Base-by-base conservation (phyloP, 2,329 filamentous ascomycete species). In the Diaporthe caulivora region DNA sequence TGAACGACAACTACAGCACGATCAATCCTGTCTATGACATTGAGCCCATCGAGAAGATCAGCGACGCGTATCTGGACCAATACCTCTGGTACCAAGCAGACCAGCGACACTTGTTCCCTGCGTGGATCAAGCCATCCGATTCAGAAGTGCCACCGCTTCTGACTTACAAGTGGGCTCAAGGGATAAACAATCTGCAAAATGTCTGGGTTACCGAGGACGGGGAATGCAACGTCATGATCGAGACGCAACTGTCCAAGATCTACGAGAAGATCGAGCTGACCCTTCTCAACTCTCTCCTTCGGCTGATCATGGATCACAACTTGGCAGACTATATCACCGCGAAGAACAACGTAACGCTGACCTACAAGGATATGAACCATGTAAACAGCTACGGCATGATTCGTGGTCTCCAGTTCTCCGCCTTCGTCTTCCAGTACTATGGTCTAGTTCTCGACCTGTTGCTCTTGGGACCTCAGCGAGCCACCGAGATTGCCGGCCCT, bases 281-380 rank as follows among this genome's bases (percentile, higher is more conserved):
- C 0, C 87, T 99, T 72, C 90, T 99, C 78, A 99, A 99, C 85
- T 94, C 96, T 73, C 88, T 99, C 42, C 88, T 99, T 65, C 91
- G 97, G 62, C 85, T 99, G 77, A 98, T 99, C 82, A 99, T 99
- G 97, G 97, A 99, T 79, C 97, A 99, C 88, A 99, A 99, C 82
- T 85, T 99, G 85, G 97, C 97, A 7, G 97, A 99, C 83, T 99
- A 99, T 84, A 99, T 99, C 80, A 98, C 96, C 1, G 95, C 96
- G 49, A 99, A 99, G 90, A 99, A 99, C 87, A 99, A 99, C 80
- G 97, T 99, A 17, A 96, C 98, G 82, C 90, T 99, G 76, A 98
- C 97, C 76, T 99, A 99, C 88, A 99, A 99, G 86, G 97, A 99
- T 79, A 99, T 99, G 97, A 98, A 98, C 81, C 97, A 99, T 80